phyloP scores from a whole-genome alignment of 768 basidiomycete genomes.

The Sporobolomyces roseus region DNA sequence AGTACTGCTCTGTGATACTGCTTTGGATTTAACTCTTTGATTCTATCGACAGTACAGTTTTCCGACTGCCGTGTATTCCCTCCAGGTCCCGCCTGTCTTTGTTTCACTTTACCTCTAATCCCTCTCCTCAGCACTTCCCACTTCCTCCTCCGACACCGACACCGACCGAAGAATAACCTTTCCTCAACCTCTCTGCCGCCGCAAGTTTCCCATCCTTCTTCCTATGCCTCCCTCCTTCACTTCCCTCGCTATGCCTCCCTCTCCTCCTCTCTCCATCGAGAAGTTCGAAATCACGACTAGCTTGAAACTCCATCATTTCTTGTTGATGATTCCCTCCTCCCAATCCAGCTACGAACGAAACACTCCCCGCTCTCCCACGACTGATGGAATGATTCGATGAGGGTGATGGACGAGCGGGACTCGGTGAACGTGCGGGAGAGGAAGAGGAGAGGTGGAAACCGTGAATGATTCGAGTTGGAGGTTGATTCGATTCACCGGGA shows the following conservation, averaged over 20 bases:
- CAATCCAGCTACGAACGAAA: constrained; percentile 13
- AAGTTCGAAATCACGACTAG: constrained; percentile 19
- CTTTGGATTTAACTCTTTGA: no score
- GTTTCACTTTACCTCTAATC: no score
- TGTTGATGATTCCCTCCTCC: neutral
- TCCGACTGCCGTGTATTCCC: no score
- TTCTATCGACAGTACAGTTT: no score
- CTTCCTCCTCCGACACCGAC: neutral
- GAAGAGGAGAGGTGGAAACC: neutral
- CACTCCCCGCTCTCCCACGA: constrained; percentile 5
- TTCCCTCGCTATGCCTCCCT: neutral
- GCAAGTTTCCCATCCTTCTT: neutral
- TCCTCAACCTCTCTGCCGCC: constrained; percentile 1
- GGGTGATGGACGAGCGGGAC: neutral
- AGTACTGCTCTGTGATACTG: no score
- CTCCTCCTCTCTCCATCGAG: constrained; percentile 4
- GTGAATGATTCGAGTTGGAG: constrained; percentile 7
- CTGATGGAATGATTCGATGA: neutral
- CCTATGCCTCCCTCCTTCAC: neutral
- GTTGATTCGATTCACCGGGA: neutral
- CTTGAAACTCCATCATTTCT: constrained; percentile 15
- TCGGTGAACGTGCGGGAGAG: neutral
- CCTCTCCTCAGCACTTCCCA: neutral
- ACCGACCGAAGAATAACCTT: constrained; percentile 7
- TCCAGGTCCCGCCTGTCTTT: no score